These are phyloP conservation scores for Plasmodium coatneyi DNA, from an alignment of 169 alveolate species.

Conservation along the genomic window DNA sequence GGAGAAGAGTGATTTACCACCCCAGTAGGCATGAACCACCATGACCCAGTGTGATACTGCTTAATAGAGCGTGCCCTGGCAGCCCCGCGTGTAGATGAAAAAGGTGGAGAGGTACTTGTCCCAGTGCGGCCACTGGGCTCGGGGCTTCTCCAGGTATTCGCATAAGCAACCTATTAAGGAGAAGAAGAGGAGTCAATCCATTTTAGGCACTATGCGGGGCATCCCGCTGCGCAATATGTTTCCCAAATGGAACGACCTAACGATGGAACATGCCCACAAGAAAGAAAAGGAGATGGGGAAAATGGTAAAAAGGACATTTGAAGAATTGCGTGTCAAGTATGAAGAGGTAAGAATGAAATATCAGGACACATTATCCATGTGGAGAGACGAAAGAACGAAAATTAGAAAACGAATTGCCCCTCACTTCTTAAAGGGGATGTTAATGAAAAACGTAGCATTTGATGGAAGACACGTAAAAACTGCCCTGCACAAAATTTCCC, in stretches of 20 bases:
- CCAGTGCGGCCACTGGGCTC: neutral
- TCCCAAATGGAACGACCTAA: neutral
- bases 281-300: neutral
- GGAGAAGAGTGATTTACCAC: neutral
- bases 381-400: neutral
- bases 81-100: neutral
- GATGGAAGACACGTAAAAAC: neutral
- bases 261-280: neutral
- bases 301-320: neutral
- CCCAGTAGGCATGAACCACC: neutral
- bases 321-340: neutral
- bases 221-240: neutral
- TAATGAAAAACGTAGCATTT: neutral
- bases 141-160: slow-evolving; percentile 10
- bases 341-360: neutral
- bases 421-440: neutral
- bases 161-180: neutral
- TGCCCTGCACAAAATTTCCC: neutral
- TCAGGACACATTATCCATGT: neutral
- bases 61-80: no score
- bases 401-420: neutral
- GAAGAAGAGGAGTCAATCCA: neutral
- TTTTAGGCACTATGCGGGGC: neutral
- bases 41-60: neutral
- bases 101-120: neutral